Conservation (phyloP, 495 filamentous ascomycete species). For the Cercophora newfieldiana region DNA sequence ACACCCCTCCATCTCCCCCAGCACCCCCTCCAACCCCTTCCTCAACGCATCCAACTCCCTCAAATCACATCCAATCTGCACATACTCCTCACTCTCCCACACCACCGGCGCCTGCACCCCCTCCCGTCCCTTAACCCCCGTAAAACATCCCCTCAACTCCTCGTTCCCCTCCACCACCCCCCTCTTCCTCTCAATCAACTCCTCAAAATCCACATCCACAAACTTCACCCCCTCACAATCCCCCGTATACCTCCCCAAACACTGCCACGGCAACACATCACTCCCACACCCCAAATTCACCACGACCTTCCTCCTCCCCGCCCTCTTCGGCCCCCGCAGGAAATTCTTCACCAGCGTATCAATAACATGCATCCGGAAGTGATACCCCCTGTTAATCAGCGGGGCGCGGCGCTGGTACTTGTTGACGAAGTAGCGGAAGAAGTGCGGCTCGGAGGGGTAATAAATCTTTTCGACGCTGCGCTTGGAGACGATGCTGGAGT, state of each 20-base stretch:
- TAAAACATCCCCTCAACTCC: constrained; percentile 50
- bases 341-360: constrained; percentile 72
- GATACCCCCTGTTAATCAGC: constrained; percentile 85
- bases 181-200: constrained; percentile 75
- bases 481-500: constrained; percentile 86
- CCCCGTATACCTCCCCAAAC: constrained; percentile 61
- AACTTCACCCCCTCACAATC: constrained; percentile 60
- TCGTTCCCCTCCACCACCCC: constrained; percentile 60
- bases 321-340: constrained; percentile 54
- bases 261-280: constrained; percentile 89
- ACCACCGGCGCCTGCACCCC: constrained; percentile 34
- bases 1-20: constrained; percentile 57
- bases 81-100: constrained; percentile 68
- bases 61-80: constrained; percentile 82
- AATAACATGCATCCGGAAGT: constrained; percentile 79
- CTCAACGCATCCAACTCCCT: constrained; percentile 61
- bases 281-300: constrained; percentile 91
- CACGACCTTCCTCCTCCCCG: constrained; percentile 64
- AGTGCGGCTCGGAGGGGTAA: constrained; percentile 68
- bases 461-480: constrained; percentile 85
- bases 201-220: constrained; percentile 84
- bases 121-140: constrained; percentile 7
- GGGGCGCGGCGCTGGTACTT: constrained; percentile 79
- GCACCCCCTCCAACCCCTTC: constrained; percentile 51
- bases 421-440: constrained; percentile 82